Percentiles rank a stretch among this genome's conserved stretches.
Evolutionary conservation across 305 asterid genomes (phyloP).

Genomic region (Fraxinus greggii): DNA sequence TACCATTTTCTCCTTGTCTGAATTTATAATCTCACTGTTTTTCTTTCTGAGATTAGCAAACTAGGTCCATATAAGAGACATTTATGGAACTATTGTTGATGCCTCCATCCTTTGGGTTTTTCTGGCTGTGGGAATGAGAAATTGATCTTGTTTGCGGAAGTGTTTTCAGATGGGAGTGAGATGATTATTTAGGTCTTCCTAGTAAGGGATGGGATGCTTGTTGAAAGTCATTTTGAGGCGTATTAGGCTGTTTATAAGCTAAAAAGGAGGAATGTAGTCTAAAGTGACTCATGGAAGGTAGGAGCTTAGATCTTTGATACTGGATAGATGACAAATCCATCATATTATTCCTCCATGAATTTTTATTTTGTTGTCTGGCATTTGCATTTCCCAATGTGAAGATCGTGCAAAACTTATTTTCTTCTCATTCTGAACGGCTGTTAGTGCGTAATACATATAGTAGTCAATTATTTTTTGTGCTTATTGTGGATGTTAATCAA

Average conservation of each 20-base stretch:
- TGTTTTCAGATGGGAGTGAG: not conserved
- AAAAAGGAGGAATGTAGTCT: not conserved
- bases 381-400: not conserved
- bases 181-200: not conserved
- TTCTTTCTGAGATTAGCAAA: not conserved
- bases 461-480: not conserved
- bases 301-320: not conserved
- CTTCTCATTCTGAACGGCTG: not conserved
- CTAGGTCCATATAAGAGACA: not conserved
- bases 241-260: slow-evolving; percentile 10
- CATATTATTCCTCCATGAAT: not conserved
- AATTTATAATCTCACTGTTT: not conserved
- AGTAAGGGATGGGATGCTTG: not conserved
- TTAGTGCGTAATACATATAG: not conserved
- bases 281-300: not conserved
- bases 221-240: not conserved
- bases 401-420: not conserved
- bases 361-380: not conserved
- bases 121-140: not conserved
- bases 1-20: not conserved
- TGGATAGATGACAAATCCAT: not conserved
- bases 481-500: not conserved
- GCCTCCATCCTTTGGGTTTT: not conserved
- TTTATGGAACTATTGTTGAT: not conserved
- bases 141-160: not conserved